Evolutionary conservation across 2,329 filamentous ascomycete genomes (phyloP).

Genomic region (Passalora sequoiae): DNA sequence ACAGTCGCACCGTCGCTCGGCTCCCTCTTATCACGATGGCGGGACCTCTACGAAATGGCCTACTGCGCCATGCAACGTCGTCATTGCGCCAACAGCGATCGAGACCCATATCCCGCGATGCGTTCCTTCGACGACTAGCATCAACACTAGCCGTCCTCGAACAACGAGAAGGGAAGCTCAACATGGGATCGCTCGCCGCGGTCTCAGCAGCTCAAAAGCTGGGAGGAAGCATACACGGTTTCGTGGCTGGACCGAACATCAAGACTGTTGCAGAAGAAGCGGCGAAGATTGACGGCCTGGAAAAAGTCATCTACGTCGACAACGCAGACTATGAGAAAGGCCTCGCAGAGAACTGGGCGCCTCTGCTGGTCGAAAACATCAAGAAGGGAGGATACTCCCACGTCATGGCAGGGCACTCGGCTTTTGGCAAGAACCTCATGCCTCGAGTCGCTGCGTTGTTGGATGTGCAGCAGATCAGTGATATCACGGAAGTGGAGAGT

Average conservation of each 20-base stretch:
- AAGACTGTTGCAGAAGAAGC: slow-evolving; percentile 74
- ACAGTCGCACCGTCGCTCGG: too few relatives aligned
- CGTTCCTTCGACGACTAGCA: slow-evolving; percentile 64
- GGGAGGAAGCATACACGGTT: slow-evolving; percentile 77
- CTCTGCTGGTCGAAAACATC: slow-evolving; percentile 89
- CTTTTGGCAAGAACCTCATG: slow-evolving; percentile 93
- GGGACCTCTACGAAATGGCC: slow-evolving; percentile 18
- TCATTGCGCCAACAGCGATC: slow-evolving; percentile 31
- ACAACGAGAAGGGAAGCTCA: slow-evolving; percentile 84
- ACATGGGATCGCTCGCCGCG: slow-evolving; percentile 48
- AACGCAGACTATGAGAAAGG: slow-evolving; percentile 91
- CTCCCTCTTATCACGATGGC: slow-evolving; percentile 19
- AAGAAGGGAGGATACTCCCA: slow-evolving; percentile 94
- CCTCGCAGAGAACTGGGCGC: slow-evolving; percentile 89
- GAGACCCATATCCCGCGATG: slow-evolving; percentile 44
- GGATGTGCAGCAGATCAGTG: slow-evolving; percentile 88
- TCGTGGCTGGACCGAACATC: slow-evolving; percentile 76
- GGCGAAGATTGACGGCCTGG: slow-evolving; percentile 81
- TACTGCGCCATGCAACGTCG: slow-evolving; percentile 28
- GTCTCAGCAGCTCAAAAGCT: slow-evolving; percentile 23
- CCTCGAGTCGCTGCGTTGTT: slow-evolving; percentile 86
- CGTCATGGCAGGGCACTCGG: slow-evolving; percentile 82
- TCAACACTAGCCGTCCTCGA: slow-evolving; percentile 90
- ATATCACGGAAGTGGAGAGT: slow-evolving; percentile 78
- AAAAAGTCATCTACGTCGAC: slow-evolving; percentile 85